These are phyloP conservation scores for Zychaea mexicana DNA, from an alignment of 371 early-diverging fungal genomes.

Conservation along the genomic window DNA sequence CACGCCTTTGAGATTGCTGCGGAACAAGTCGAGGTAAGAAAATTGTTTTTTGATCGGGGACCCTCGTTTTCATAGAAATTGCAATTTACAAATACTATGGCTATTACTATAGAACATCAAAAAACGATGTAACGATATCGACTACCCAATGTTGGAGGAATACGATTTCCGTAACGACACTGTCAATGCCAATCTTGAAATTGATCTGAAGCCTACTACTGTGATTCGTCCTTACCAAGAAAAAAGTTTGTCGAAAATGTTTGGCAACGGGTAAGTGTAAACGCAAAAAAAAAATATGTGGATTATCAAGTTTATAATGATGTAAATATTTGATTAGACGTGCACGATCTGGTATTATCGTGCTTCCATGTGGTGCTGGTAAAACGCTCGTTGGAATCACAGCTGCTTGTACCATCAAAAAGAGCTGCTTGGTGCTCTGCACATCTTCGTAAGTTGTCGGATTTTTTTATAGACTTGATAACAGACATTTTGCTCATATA, in stretches of 20 bases:
- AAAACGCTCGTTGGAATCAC: conserved; percentile 99
- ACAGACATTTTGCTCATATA: background rate
- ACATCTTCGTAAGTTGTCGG: conserved; percentile 76
- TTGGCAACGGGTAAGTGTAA: conserved; percentile 96
- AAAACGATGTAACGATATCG: conserved; percentile 93
- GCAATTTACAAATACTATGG: background rate
- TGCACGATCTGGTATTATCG: conserved; percentile 99
- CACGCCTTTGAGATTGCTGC: conserved; percentile 90
- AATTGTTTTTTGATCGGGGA: background rate
- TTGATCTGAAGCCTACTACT: conserved; percentile 97
- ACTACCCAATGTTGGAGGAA: conserved; percentile 98
- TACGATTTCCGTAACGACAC: conserved; percentile 98
- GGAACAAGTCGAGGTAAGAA: conserved; percentile 73
- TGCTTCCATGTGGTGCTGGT: conserved; percentile 99
- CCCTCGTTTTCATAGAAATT: too few species aligned
- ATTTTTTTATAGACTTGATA: background rate
- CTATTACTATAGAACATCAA: conserved; percentile 64
- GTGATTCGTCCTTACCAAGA: conserved; percentile 99
- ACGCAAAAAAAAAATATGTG: background rate
- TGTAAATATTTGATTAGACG: conserved; percentile 50
- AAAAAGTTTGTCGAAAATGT: conserved; percentile 98
- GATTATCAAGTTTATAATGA: background rate
- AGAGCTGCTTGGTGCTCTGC: conserved; percentile 96
- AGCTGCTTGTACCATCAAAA: conserved; percentile 98
- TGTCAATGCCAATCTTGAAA: conserved; percentile 83